Base-by-base conservation (phyloP, 1,139 yeast genomes). In the Starmera stellimalicola region DNA sequence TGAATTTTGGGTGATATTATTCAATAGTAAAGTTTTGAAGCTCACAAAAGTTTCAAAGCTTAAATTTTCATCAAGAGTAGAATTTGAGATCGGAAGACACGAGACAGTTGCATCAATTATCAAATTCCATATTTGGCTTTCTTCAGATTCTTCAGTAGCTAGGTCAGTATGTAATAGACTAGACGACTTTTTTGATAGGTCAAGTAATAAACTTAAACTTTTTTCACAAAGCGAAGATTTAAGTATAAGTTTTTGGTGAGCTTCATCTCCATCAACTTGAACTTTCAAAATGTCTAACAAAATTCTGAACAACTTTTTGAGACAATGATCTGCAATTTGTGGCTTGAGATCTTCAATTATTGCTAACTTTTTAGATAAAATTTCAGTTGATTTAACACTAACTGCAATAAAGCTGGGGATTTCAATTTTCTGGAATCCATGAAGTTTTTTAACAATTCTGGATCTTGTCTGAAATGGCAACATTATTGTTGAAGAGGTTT, bases 401-500 rank as follows among this genome's bases (percentile, higher is more conserved):
- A 80, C 57, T 0, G 85, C 75, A 26, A 76, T 66, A 50, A 79
- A 85, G 0, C 85, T 69, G 2, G 94, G 91, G 19, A 72, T 62
- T 38, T 73, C 73, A 9, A 61, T 55, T 29, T 46, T 51, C 5
- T 50, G 41, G 1, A 45, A 31, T 6, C 52, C 48, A 16, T 50
- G 48, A 12, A 59, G 43, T 35, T 61, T 61, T 28, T 48, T 61
- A 41, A 54, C 54, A 32, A 79, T 79, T 38, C 77, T 57, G 15
- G 62, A 63, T 38, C 80, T 60, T 0, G 76, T 69, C 4, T 73
- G 75, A 49, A 72, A 76, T 5, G 87, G 85, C 35, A 77, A 60
- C 1, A 69, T 60, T 3, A 70, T 52, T 31, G 78, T 63, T 12
- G 65, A 60, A 27, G 74, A 66, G 27, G 79, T 52, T 41, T 76